Evolutionary conservation across 352 stramenopile species (phyloP).

Genomic region (Aphanomyces euteiches): DNA sequence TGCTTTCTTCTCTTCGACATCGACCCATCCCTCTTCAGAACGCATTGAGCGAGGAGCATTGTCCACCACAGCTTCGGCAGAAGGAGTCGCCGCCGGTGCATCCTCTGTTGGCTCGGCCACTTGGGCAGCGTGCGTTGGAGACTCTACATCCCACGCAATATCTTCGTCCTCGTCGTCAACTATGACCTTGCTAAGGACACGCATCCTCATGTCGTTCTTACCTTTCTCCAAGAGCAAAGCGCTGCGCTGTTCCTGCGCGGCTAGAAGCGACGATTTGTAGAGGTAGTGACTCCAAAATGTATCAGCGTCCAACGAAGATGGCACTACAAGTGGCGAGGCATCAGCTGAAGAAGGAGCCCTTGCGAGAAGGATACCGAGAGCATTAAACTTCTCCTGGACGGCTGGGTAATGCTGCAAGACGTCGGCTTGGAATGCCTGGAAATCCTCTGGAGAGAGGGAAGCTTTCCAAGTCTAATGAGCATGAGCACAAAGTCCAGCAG

Average conservation of each 20-base stretch:
- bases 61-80: background rate
- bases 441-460: conserved; percentile 36
- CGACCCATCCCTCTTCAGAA: conserved; percentile 32
- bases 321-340: conserved; percentile 33
- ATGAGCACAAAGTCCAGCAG: no score
- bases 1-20: background rate
- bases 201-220: conserved; percentile 29
- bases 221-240: conserved; percentile 61
- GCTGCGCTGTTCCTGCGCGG: conserved; percentile 60
- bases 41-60: no score
- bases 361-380: conserved; percentile 33
- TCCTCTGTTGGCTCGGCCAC: no score
- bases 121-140: conserved; percentile 32
- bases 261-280: conserved; percentile 67
- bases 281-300: conserved; percentile 70
- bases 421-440: conserved; percentile 46
- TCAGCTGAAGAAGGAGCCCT: background rate
- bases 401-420: conserved; percentile 63
- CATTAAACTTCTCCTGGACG: conserved; percentile 49
- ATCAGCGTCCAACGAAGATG: conserved; percentile 44
- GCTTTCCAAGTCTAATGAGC: conserved; percentile 48
- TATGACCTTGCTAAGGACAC: conserved; percentile 7
- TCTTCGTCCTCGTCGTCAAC: conserved; percentile 61
- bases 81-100: background rate
- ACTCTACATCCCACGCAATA: conserved; percentile 65